phyloP scores from a whole-genome alignment of 192 early-diverging fungal genomes.

The Coemansia aciculifera region DNA sequence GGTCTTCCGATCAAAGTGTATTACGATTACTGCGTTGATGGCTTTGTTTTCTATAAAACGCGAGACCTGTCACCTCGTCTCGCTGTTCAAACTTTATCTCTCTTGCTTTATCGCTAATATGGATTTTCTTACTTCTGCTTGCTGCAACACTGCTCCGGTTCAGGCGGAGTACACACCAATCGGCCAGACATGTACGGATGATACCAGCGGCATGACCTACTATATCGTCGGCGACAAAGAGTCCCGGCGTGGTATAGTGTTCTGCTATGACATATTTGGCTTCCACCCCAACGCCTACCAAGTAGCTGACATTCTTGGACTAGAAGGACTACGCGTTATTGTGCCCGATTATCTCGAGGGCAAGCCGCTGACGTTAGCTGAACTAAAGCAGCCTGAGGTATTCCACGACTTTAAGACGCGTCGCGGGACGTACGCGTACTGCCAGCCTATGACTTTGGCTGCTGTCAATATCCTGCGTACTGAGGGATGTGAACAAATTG shows the following conservation, averaged over 20 bases:
- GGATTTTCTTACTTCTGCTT: slow-evolving; percentile 27
- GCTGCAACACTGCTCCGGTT: slow-evolving; percentile 54
- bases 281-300: slow-evolving; percentile 59
- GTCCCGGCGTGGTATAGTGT: slow-evolving; percentile 56
- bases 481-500: slow-evolving; percentile 50
- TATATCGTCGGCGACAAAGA: slow-evolving; percentile 37
- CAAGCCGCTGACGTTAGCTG: slow-evolving; percentile 29
- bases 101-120: not conserved
- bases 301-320: slow-evolving; percentile 54
- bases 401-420: slow-evolving; percentile 36
- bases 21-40: too few species aligned
- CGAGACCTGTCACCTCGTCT: too few species aligned
- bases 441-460: slow-evolving; percentile 19
- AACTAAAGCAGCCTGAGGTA: slow-evolving; percentile 10
- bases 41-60: not conserved
- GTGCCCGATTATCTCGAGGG: slow-evolving; percentile 63
- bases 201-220: slow-evolving; percentile 18
- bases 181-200: slow-evolving; percentile 16
- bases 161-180: slow-evolving; percentile 37
- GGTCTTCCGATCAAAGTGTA: too few species aligned
- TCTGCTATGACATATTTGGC: slow-evolving; percentile 68
- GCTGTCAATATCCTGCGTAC: slow-evolving; percentile 40
- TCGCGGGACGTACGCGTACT: slow-evolving; percentile 13
- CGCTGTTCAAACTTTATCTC: too few species aligned
- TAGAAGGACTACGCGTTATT: slow-evolving; percentile 57